phyloP scores from a whole-genome alignment of 2,329 filamentous ascomycete genomes.

The Hortaea werneckii region DNA sequence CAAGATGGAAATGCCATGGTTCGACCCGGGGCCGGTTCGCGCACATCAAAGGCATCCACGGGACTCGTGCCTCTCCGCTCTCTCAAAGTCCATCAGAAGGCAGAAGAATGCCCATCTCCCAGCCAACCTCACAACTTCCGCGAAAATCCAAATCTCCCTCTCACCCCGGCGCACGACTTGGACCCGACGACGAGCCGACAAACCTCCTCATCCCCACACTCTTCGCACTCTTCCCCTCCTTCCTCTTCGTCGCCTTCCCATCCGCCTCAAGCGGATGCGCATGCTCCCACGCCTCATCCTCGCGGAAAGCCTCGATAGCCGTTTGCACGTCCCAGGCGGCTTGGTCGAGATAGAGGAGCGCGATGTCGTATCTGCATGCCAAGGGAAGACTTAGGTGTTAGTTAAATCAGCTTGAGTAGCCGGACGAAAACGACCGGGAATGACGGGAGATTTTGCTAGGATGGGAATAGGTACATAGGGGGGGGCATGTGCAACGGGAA shows the following conservation, averaged over 20 bases:
- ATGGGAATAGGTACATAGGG: neutral
- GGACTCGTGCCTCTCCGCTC: too few species aligned
- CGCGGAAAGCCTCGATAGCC: constrained; percentile 55
- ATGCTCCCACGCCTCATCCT: constrained; percentile 67
- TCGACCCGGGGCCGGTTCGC: too few species aligned
- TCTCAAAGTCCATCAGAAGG: too few species aligned
- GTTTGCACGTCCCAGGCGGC: constrained; percentile 54
- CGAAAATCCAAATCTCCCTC: too few species aligned
- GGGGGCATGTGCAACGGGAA: neutral
- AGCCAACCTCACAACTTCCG: too few species aligned
- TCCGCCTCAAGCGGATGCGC: constrained; percentile 49
- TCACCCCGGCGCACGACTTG: too few species aligned
- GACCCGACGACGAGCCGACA: constrained; percentile 15
- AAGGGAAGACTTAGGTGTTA: constrained; percentile 29
- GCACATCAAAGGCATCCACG: too few species aligned
- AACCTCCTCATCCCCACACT: constrained; percentile 27
- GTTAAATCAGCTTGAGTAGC: constrained; percentile 14
- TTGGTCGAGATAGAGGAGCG: constrained; percentile 64
- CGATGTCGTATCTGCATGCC: constrained; percentile 51
- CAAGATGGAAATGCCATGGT: too few species aligned
- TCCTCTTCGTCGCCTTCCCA: constrained; percentile 36
- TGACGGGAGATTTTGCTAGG: too few species aligned
- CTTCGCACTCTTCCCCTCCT: constrained; percentile 28
- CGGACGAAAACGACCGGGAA: neutral
- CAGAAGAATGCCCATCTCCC: too few species aligned